A percentile compares a stretch with the other conserved stretches of the same genome.
Conservation (phyloP, 2,329 filamentous ascomycete genomes). For the Sphaerostilbella broomeana region DNA sequence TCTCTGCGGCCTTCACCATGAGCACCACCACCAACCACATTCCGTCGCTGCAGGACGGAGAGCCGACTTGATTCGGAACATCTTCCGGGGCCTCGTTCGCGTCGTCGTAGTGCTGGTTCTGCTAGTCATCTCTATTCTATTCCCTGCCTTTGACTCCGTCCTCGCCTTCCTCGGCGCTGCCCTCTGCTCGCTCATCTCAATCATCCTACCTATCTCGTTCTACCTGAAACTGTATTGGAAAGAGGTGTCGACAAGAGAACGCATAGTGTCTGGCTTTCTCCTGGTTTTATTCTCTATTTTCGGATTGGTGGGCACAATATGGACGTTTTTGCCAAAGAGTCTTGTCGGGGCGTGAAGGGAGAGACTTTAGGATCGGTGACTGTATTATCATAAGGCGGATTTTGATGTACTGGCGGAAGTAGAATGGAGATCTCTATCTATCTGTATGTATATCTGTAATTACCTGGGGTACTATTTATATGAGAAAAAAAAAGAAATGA, state of each 20-base stretch:
- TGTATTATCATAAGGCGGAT: too few relatives aligned
- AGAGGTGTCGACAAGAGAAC: slow-evolving; percentile 59
- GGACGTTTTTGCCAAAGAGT: slow-evolving; percentile 79
- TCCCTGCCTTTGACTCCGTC: slow-evolving; percentile 79
- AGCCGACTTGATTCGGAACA: slow-evolving; percentile 35
- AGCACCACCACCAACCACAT: slow-evolving; percentile 27
- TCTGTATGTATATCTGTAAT: too few relatives aligned
- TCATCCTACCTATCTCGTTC: slow-evolving; percentile 81
- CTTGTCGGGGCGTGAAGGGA: slow-evolving; percentile 52
- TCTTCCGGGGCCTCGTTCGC: slow-evolving; percentile 55
- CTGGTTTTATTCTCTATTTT: slow-evolving; percentile 63
- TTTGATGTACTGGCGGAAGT: too few relatives aligned
- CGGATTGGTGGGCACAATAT: slow-evolving; percentile 73
- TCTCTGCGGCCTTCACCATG: slow-evolving; percentile 62
- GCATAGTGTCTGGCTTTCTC: slow-evolving; percentile 58
- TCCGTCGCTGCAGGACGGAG: slow-evolving; percentile 33
- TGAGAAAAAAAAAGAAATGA: too few relatives aligned
- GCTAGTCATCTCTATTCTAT: slow-evolving; percentile 61
- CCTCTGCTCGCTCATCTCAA: slow-evolving; percentile 88
- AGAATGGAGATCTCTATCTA: too few relatives aligned
- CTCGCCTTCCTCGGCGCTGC: slow-evolving; percentile 88
- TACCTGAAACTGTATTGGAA: slow-evolving; percentile 82
- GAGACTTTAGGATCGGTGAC: too few relatives aligned
- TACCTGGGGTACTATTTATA: too few relatives aligned
- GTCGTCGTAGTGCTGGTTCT: slow-evolving; percentile 64